These are phyloP conservation scores for Leccinum longicurvipes DNA, from an alignment of 768 basidiomycete species.

Conservation along the genomic window DNA sequence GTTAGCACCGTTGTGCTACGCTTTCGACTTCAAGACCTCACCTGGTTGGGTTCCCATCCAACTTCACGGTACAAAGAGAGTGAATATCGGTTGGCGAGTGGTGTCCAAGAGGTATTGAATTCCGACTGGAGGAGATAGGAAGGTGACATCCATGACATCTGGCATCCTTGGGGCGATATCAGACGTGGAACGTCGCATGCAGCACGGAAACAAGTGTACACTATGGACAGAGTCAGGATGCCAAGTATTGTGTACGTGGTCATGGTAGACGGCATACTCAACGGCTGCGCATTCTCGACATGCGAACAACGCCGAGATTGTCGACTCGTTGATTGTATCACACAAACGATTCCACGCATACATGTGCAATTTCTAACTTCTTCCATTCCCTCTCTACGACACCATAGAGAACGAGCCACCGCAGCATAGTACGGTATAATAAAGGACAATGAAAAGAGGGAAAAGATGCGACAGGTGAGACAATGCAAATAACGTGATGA, in stretches of 20 bases:
- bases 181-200: conserved; percentile 41
- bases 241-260: conserved; percentile 13
- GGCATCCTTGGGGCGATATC: conserved; percentile 86
- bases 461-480: conserved; percentile 33
- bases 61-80: conserved; percentile 91
- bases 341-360: neutral
- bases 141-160: conserved; percentile 96
- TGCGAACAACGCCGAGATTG: neutral
- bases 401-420: conserved; percentile 32
- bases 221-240: conserved; percentile 37
- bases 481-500: conserved; percentile 32
- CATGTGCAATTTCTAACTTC: conserved; percentile 25
- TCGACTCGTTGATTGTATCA: neutral
- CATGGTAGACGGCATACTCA: conserved; percentile 7
- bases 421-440: conserved; percentile 36
- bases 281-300: neutral
- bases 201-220: conserved; percentile 41
- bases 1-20: neutral
- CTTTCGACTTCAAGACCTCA: conserved; percentile 24
- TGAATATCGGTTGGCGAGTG: conserved; percentile 69
- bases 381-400: conserved; percentile 33
- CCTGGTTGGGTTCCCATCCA: conserved; percentile 73
- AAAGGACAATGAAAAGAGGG: conserved; percentile 27
- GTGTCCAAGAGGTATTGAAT: conserved; percentile 68
- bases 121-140: conserved; percentile 73